Base-by-base conservation (phyloP, 2,329 filamentous ascomycete genomes). In the Macrophomina pseudophaseolina region DNA sequence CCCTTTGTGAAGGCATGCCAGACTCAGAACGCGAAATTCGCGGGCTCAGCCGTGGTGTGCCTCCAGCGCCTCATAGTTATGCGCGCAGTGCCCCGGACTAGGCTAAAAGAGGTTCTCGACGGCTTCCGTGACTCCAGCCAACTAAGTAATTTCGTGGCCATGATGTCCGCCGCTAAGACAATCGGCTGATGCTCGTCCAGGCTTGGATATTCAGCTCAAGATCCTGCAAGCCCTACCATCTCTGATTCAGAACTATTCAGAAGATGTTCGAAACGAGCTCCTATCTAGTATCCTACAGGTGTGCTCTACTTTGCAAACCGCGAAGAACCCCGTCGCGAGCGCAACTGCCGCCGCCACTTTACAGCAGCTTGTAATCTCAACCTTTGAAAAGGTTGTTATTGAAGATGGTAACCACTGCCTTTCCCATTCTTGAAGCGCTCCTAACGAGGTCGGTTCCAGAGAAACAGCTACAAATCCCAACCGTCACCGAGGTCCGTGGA, bases 311-410 rank as follows among this genome's bases (percentile, higher is more conserved):
- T 81, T 99, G 58, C 94, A 98, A 79, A 90, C 88, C 66, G 95
- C 91, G 78, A 98, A 97, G 80, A 96, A 94, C 80, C 88, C 90
- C 32, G 93, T 97, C 62, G 93, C 99, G 72, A 96, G 94, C 75
- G 96, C 96, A 72, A 98, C 96, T 1, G 95, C 95, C 9, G 93
- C 94, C 32, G 95, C 95, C n/a, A 98, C 95, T 2, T 82, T 99
- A 64, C 94, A 97, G 79, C 95, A 98, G 78, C 86, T 99, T 14
- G 90, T 98, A 7, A 92, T 95, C 38, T 91, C 92, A 0, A 91
- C 97, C 0, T 98, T 97, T 78, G 95, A 98, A 76, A 95, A 96
- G 76, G 93, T 97, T 1, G 87, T 89, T 0, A 82, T 83, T 5
- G 93, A 97, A 81, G 93, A 97, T 76, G 89, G 89, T 90, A 79